Evolutionary conservation across 345 rosid genomes (phyloP).

Genomic region (Corymbia maculata): DNA sequence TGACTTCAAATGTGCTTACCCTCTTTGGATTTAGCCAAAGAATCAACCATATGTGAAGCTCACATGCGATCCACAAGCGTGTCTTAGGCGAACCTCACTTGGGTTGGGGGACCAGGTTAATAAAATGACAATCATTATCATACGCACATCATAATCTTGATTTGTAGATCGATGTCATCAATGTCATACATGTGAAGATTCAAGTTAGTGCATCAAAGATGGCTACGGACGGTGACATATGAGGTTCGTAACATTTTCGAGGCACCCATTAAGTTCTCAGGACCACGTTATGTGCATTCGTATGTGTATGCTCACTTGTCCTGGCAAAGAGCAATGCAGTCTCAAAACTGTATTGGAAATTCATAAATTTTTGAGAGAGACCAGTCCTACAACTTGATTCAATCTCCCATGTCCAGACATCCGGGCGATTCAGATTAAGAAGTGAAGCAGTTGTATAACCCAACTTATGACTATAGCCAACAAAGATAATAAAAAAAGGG

Average conservation of each 20-base stretch:
- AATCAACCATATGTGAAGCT: background rate
- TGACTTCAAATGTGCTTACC: too few relatives aligned
- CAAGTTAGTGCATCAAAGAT: background rate
- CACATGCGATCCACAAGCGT: background rate
- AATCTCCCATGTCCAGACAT: too few relatives aligned
- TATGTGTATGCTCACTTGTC: background rate
- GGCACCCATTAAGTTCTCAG: background rate
- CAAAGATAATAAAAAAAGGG: too few relatives aligned
- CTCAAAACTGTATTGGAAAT: background rate
- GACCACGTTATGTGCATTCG: background rate
- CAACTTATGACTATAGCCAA: too few relatives aligned
- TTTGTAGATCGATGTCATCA: background rate
- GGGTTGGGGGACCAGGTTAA: background rate
- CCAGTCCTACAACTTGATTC: background rate
- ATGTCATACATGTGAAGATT: background rate
- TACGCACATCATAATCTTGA: background rate
- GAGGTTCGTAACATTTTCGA: background rate
- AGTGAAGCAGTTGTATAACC: too few relatives aligned
- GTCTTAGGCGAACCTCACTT: background rate
- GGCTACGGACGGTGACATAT: background rate
- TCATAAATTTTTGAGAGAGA: background rate
- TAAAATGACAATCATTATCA: background rate
- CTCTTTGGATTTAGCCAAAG: background rate
- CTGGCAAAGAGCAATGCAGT: background rate
- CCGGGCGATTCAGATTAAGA: too few relatives aligned